Conservation (phyloP, 2,329 filamentous ascomycete species). For the Microascus cirrosus region DNA sequence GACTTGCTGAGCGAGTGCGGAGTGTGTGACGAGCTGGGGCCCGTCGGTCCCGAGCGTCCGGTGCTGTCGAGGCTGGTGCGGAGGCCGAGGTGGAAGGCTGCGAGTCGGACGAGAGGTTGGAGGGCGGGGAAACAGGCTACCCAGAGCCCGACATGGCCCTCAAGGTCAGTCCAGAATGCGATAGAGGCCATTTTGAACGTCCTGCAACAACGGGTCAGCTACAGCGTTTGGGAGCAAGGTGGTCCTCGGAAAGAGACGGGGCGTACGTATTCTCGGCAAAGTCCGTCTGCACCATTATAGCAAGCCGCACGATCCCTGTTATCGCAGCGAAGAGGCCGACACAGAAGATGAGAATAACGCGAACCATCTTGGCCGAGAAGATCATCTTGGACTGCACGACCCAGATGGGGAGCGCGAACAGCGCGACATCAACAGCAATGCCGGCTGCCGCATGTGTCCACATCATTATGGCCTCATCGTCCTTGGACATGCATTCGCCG, state of each 20-base stretch:
- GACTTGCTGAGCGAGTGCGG: neutral
- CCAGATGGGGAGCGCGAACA: constrained; percentile 24
- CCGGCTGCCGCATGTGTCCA: constrained; percentile 18
- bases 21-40: neutral
- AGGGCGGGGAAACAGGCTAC: constrained; percentile 27
- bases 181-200: constrained; percentile 24
- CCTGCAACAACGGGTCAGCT: constrained; percentile 10
- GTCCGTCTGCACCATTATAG: constrained; percentile 18
- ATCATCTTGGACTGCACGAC: constrained; percentile 23
- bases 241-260: neutral
- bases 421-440: constrained; percentile 20
- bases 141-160: constrained; percentile 30
- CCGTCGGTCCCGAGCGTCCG: neutral
- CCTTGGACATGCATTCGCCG: constrained; percentile 14
- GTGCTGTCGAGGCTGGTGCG: constrained; percentile 6
- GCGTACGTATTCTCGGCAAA: constrained; percentile 20
- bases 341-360: constrained; percentile 22
- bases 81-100: constrained; percentile 15
- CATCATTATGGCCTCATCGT: constrained; percentile 18
- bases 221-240: neutral
- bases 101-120: constrained; percentile 23
- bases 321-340: constrained; percentile 24
- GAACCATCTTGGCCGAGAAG: constrained; percentile 18
- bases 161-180: constrained; percentile 26
- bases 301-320: constrained; percentile 25